Percentiles rank a stretch among this genome's conserved stretches.
These are phyloP conservation scores for Kodamaea suecica DNA, from an alignment of 1,139 yeast species.

Conservation along the genomic window DNA sequence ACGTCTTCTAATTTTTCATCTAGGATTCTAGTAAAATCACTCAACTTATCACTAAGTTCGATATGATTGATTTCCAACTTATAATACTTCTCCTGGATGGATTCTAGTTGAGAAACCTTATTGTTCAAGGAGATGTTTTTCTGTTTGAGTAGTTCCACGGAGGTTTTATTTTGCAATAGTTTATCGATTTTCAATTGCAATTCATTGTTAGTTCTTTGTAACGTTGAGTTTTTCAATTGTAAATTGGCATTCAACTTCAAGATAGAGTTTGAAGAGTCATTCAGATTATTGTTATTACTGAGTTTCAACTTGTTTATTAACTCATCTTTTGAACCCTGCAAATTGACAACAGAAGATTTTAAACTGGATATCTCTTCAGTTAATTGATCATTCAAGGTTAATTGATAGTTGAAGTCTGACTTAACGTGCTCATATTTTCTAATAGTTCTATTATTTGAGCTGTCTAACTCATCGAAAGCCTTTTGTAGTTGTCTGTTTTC, in stretches of 20 bases:
- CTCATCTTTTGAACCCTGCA: constrained; percentile 40
- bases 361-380: constrained; percentile 22
- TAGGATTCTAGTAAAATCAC: constrained; percentile 21
- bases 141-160: constrained; percentile 38
- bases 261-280: constrained; percentile 5
- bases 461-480: constrained; percentile 21
- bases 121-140: constrained; percentile 31
- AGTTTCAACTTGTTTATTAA: constrained; percentile 43
- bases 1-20: constrained; percentile 15
- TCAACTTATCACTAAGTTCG: constrained; percentile 42
- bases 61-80: constrained; percentile 53
- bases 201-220: constrained; percentile 33
- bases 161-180: constrained; percentile 39
- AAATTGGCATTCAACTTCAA: constrained; percentile 25
- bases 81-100: constrained; percentile 45
- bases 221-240: constrained; percentile 25
- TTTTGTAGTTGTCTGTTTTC: constrained; percentile 18
- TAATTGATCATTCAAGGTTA: constrained; percentile 29
- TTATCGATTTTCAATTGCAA: constrained; percentile 28
- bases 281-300: constrained; percentile 4
- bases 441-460: constrained; percentile 22
- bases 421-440: constrained; percentile 30
- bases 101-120: constrained; percentile 41
- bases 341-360: constrained; percentile 20
- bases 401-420: constrained; percentile 30